Base-by-base conservation (phyloP, 805 yeast species). In the Saccharomycodes ludwigii region DNA sequence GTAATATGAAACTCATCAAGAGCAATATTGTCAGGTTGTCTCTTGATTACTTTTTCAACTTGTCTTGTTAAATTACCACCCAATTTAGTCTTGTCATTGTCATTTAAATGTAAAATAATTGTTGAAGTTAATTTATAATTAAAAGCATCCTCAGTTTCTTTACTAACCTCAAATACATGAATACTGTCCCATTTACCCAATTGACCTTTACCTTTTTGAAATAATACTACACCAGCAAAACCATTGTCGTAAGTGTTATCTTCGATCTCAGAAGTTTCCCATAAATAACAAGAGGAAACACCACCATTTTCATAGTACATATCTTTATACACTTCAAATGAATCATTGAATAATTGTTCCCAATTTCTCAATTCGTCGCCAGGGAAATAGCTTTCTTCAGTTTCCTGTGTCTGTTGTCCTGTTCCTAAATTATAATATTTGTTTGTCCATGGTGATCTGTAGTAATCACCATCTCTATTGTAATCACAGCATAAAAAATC, bases 391-490 rank as follows among this genome's bases (percentile, higher is more conserved):
- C 84, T 81, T 16, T 82, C 91, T 23, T 63, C 65, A 66, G 30
- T 67, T 78, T 31, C 67, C 76, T 5, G 62, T 59, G 5, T 32
- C 36, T 0, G 81, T 79, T 25, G 18, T 45, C 32, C 27, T 50
- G 35, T 29, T 41, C 42, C 8, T 56, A 55, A 40, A 47, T 3
- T 8, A 40, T 65, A 69, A 56, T 81, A 88, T 38, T 65, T 64
- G 50, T 84, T 84, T 14, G 83, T 68, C 84, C 88, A 85, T 5
- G 97, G 98, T 0, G 94, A 81, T 44, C 97, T 68, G 57, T 69
- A 81, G 14, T 86, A 76, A 56, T 88, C 97, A 6, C 94, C 86
- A 50, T 88, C 98, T 43, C 98, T 68, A 56, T 88, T 88, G 54
- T 88, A 88, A 54, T 88, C 98, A 58, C 97, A 88, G 32, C 86